These are phyloP conservation scores for Pholiota adiposa DNA, from an alignment of 1,284 basidiomycete genomes.

Conservation along the genomic window DNA sequence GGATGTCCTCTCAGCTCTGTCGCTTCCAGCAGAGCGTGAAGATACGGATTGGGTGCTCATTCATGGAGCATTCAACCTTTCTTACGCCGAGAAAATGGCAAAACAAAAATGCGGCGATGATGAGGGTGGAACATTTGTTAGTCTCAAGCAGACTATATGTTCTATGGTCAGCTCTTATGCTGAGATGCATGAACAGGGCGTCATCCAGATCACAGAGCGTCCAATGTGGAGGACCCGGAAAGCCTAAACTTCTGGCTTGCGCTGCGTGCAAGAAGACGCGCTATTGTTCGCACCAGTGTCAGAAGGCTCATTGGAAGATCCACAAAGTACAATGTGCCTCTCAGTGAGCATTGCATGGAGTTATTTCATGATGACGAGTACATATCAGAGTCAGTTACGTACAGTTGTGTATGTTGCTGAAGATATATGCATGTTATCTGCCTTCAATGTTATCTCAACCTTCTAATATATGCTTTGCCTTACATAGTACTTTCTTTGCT, in stretches of 20 bases:
- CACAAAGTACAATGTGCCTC: too few species aligned
- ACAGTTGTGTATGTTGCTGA: too few species aligned
- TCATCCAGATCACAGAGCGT: too few species aligned
- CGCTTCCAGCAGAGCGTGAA: neutral
- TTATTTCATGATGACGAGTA: too few species aligned
- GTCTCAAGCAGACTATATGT: slow-evolving; percentile 21
- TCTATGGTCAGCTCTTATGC: too few species aligned
- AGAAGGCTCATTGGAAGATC: slow-evolving; percentile 47
- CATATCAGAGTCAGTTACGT: too few species aligned
- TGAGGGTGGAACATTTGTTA: slow-evolving; percentile 15
- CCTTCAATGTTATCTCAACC: too few species aligned
- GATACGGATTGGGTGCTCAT: slow-evolving; percentile 24
- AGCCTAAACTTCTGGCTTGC: slow-evolving; percentile 35
- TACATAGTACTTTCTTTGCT: too few species aligned
- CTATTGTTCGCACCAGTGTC: slow-evolving; percentile 50
- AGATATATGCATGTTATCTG: too few species aligned
- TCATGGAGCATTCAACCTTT: slow-evolving; percentile 26
- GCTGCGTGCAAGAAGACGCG: slow-evolving; percentile 38
- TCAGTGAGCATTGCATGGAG: too few species aligned
- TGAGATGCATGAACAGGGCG: too few species aligned
- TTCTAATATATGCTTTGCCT: too few species aligned
- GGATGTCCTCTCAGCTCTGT: slow-evolving; percentile 22
- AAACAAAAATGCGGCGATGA: neutral
- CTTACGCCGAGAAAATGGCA: slow-evolving; percentile 20
- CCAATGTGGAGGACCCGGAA: slow-evolving; percentile 38